These are phyloP conservation scores for Alternaria metachromatica DNA, from an alignment of 2,329 filamentous ascomycete species.

Conservation along the genomic window DNA sequence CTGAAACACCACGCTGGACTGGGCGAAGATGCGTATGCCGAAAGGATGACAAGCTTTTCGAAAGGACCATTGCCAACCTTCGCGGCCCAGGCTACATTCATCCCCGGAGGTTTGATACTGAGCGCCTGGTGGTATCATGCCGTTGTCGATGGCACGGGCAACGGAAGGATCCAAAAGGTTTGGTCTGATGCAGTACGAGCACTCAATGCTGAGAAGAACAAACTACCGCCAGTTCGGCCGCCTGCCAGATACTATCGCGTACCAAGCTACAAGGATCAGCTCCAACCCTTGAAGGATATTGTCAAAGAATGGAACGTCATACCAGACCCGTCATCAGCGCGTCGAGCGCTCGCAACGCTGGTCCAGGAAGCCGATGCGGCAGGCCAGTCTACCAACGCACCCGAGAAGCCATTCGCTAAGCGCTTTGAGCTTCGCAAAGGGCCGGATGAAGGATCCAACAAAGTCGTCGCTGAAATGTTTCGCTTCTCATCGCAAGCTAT, in stretches of 20 bases:
- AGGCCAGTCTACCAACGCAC: not conserved
- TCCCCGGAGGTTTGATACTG: conserved; percentile 35
- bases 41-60: conserved; percentile 7
- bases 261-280: not conserved
- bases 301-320: not conserved
- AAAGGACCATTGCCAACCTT: conserved; percentile 28
- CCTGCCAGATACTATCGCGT: not conserved
- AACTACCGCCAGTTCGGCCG: too few species aligned
- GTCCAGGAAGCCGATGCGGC: not conserved
- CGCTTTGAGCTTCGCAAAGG: not conserved
- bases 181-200: conserved; percentile 16
- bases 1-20: conserved; percentile 19
- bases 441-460: conserved; percentile 3
- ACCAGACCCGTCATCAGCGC: not conserved
- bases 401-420: not conserved
- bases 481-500: conserved; percentile 1
- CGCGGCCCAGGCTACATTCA: conserved; percentile 31
- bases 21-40: conserved; percentile 19
- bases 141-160: conserved; percentile 25
- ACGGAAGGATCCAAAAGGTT: conserved; percentile 16
- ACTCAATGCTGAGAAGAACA: not conserved
- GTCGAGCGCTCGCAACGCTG: conserved; percentile 1
- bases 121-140: conserved; percentile 36
- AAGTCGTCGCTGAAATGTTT: conserved; percentile 13
- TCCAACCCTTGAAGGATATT: not conserved